phyloP scores from a whole-genome alignment of 2,329 filamentous ascomycete genomes.

The Lasiodiplodia theobromae region DNA sequence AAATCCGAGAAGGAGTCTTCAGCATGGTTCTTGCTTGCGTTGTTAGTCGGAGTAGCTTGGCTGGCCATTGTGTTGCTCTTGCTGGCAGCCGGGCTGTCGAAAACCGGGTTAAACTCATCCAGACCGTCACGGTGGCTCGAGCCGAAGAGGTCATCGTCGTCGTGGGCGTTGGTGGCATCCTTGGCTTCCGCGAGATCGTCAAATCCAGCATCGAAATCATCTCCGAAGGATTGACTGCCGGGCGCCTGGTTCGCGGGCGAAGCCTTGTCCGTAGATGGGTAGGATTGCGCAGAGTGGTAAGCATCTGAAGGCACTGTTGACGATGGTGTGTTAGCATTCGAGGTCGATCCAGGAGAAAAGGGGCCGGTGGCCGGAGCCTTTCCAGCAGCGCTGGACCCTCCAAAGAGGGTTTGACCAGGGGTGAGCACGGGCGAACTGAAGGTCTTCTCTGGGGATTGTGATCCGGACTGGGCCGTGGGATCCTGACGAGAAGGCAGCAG shows the following conservation, averaged over 20 bases:
- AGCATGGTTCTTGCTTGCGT: constrained; percentile 31
- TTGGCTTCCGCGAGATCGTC: constrained; percentile 85
- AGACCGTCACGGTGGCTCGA: constrained; percentile 66
- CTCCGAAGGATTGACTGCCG: constrained; percentile 64
- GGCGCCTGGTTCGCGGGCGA: constrained; percentile 32
- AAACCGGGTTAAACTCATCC: constrained; percentile 82
- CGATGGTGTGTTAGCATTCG: constrained; percentile 48
- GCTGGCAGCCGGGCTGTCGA: constrained; percentile 69
- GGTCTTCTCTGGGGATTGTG: constrained; percentile 47
- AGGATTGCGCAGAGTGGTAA: constrained; percentile 51
- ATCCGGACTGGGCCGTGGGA: constrained; percentile 50
- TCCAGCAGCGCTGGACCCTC: constrained; percentile 44
- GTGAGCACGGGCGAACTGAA: constrained; percentile 43
- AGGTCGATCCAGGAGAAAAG: constrained; percentile 45
- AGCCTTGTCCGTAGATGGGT: constrained; percentile 43
- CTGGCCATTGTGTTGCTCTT: constrained; percentile 57
- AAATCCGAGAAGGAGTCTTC: constrained; percentile 60
- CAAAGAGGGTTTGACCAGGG: constrained; percentile 51
- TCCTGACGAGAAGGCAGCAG: constrained; percentile 63
- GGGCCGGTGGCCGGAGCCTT: constrained; percentile 34
- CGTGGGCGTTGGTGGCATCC: constrained; percentile 67
- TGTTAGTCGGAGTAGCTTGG: constrained; percentile 48
- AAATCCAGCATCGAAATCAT: constrained; percentile 80
- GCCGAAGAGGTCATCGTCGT: constrained; percentile 82
- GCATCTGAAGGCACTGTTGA: constrained; percentile 51